Evolutionary conservation across 352 stramenopile genomes (phyloP), one percentile per base, ranked within the genome.

Genomic region (Peronospora farinosa): DNA sequence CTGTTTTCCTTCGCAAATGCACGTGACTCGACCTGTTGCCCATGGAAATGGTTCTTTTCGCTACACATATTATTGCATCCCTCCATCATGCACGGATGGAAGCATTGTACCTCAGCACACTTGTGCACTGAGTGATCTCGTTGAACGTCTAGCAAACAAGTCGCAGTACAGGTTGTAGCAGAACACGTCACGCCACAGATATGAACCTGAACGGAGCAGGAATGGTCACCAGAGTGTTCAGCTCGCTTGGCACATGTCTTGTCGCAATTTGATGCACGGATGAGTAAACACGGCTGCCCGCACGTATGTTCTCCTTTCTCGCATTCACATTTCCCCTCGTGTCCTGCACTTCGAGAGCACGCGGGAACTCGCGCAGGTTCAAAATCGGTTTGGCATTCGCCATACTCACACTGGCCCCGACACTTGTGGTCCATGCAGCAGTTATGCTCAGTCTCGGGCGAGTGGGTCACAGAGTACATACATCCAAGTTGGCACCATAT

Each of bases 291-390:
- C 2, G 36, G 19, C 17, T 58, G 19, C 0, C 54, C 49, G 36
- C 75, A 89, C 7, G 72, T 86, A 48, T 87, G 78, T 15, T 84
- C 69, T 19, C 74, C 69, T 13, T 65, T 51, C 0, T 50, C 45
- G 23, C 78, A 87, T 37, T 87, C 78, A 35, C 75, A 87, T 23
- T 60, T 64, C 3, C 72, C 78, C 39, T 74, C 67, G 30, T 88
- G 78, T 1, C 78, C 71, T 12, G 69, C 69, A 37, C 52, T 49
- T 40, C 69, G 74, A 31, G 46, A 51, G 23, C 78, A 89, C 0
- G 27, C 17, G 17, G 63, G 59, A 12, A 48, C 38, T 15, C 50
- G 48, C 4, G 12, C 39, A 0, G 8, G 17, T 7, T 55, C 40
- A 5, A 13, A 40, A 5, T 16, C 17, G 12, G 11, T 31, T 39